These are phyloP conservation scores for Cucurbita ficifolia DNA, from an alignment of 306 rosid genomes.

Conservation along the genomic window DNA sequence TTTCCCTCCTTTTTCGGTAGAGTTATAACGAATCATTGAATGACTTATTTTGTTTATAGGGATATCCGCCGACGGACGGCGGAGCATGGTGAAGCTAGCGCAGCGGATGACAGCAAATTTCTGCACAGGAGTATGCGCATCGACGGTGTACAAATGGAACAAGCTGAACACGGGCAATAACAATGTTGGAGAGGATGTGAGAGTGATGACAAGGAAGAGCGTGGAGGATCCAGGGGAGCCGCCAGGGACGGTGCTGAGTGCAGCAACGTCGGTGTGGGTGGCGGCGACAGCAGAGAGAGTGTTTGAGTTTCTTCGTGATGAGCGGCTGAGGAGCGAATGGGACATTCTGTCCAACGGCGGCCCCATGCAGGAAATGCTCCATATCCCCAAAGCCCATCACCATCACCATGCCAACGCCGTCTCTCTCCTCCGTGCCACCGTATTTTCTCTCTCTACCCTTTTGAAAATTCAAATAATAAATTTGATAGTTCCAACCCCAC, in stretches of 20 bases:
- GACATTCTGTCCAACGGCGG: slow-evolving; percentile 93
- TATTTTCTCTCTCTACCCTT: slow-evolving; percentile 1
- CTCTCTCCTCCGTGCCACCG: slow-evolving; percentile 76
- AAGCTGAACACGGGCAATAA: slow-evolving; percentile 39
- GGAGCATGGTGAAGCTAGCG: slow-evolving; percentile 92
- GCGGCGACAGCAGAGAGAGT: slow-evolving; percentile 49
- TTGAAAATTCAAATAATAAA: not conserved
- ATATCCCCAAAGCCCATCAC: slow-evolving; percentile 82
- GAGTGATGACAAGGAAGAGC: slow-evolving; percentile 86
- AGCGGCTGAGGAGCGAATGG: slow-evolving; percentile 82
- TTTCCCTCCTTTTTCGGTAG: too few relatives aligned
- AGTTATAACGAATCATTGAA: too few relatives aligned
- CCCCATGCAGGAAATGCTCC: slow-evolving; percentile 98
- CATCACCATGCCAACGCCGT: slow-evolving; percentile 76
- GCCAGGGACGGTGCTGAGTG: slow-evolving; percentile 86
- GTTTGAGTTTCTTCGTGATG: slow-evolving; percentile 74
- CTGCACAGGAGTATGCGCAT: slow-evolving; percentile 78
- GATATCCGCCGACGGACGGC: slow-evolving; percentile 49
- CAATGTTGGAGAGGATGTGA: slow-evolving; percentile 53
- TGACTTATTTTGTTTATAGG: not conserved
- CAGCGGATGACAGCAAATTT: slow-evolving; percentile 88
- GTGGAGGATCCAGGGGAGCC: slow-evolving; percentile 91
- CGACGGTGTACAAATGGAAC: slow-evolving; percentile 88
- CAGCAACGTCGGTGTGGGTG: slow-evolving; percentile 89
- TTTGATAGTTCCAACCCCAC: not conserved